Conservation (phyloP, 805 yeast genomes). For the Saturnispora mendoncae region DNA sequence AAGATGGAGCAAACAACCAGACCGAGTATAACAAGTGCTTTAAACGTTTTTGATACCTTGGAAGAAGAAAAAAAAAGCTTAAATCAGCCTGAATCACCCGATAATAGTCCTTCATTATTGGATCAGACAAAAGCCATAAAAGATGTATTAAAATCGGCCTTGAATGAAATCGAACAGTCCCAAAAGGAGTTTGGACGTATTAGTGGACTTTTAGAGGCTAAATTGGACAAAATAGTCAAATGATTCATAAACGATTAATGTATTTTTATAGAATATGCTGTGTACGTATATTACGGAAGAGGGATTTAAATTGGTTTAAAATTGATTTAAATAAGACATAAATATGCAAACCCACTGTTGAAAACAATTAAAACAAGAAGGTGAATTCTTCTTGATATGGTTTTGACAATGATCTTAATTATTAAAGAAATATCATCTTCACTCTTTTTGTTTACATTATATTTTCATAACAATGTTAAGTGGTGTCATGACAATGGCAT, state of each 20-base stretch:
- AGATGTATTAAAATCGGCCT: not conserved
- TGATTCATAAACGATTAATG: too few species aligned
- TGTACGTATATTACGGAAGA: too few species aligned
- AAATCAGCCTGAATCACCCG: not conserved
- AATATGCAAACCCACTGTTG: too few species aligned
- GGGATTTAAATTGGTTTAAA: not conserved
- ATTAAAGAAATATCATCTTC: too few species aligned
- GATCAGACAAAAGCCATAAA: not conserved
- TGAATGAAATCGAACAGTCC: slow-evolving; percentile 3
- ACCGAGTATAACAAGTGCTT: slow-evolving; percentile 1
- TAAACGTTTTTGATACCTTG: not conserved
- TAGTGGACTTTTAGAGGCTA: not conserved
- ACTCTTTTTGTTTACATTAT: not conserved
- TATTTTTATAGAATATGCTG: too few species aligned
- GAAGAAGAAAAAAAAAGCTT: too few species aligned
- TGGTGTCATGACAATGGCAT: slow-evolving; percentile 2
- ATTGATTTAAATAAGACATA: too few species aligned
- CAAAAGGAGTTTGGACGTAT: slow-evolving; percentile 4
- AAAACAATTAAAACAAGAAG: too few species aligned
- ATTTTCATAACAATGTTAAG: slow-evolving; percentile 1
- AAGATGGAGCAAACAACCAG: not conserved
- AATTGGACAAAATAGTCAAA: slow-evolving; percentile 2
- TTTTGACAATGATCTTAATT: too few species aligned
- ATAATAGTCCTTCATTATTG: not conserved
- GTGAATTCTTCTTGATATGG: too few species aligned